Evolutionary conservation across 2,329 filamentous ascomycete genomes (phyloP), one percentile per base, ranked within the genome.

Genomic region (Talaromyces sp.): DNA sequence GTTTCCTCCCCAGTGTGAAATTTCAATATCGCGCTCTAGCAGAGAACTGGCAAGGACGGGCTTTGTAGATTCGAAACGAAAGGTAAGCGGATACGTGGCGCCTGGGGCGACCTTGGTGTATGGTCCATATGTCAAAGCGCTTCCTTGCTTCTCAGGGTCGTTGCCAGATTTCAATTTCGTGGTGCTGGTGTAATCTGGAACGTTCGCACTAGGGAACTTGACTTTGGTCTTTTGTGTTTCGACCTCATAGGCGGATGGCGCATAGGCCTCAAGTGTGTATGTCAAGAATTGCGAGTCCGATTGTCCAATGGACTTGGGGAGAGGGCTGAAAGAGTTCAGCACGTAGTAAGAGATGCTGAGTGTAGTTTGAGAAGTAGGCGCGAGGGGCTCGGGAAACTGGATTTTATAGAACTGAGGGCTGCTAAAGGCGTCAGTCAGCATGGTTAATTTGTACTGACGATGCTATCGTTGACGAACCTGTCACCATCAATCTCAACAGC

Each of bases 1-100:
- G 74, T 99, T 99, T 66, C 95, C 95, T 68, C 95, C 95, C 95
- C 95, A 99, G 78, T 98, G 95, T 74, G 91, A 96, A 70, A 99
- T 89, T 76, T 99, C 95, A 66, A 99, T 81, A 71, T 98, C 93
- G 64, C 95, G 88, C 78, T 98, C 91, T 64, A 99, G 82, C 16
- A 86, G 81, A 37, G 87, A 86, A 58, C 92, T 86, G 72, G 95
- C 91, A 48, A 88, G 89, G 63, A 99, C 82, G 12, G 95, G 93
- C 79, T 93, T 96, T 67, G 91, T 97, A 80, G 95, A 97, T 77
- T 99, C 93, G 78, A 96, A 98, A 65, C 95, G 90, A 60, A 97
- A 88, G 67, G 83, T 86, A 64, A 92, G 87, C 18, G 88, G 87
- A 71, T 91, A 85, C 54, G 81, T 74, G 9, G 89, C 89, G 60